A percentile compares a stretch with the other conserved stretches of the same genome.
These are phyloP conservation scores for Cercospora brassicicola DNA, from an alignment of 2,329 filamentous ascomycete species.

Conservation along the genomic window DNA sequence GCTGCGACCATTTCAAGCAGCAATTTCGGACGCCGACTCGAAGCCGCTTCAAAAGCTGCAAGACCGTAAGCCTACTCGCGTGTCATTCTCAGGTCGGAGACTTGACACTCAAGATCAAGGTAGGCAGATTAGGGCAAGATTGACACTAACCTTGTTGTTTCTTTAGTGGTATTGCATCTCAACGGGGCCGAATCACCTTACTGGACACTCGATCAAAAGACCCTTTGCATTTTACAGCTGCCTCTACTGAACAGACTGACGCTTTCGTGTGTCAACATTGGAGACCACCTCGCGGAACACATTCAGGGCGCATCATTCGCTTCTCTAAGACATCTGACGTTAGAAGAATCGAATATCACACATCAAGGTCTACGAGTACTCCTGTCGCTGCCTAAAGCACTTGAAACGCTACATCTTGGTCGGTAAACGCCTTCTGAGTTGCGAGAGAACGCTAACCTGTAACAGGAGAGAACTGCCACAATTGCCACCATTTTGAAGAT, in stretches of 20 bases:
- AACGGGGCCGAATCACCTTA: slow-evolving; percentile 29
- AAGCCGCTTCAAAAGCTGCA: slow-evolving; percentile 26
- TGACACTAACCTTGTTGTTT: neutral
- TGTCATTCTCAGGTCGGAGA: neutral
- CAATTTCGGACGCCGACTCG: neutral
- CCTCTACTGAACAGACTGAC: slow-evolving; percentile 24
- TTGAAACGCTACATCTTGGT: slow-evolving; percentile 25
- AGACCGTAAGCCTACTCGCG: slow-evolving; percentile 10
- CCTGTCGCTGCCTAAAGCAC: slow-evolving; percentile 23
- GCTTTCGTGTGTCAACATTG: slow-evolving; percentile 31
- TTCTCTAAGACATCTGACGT: slow-evolving; percentile 23
- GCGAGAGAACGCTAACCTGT: neutral
- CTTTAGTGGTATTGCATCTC: slow-evolving; percentile 28
- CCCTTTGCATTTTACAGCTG: slow-evolving; percentile 21
- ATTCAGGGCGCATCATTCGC: slow-evolving; percentile 4
- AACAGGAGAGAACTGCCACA: slow-evolving; percentile 27
- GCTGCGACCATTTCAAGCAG: slow-evolving; percentile 22
- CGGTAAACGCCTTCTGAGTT: neutral
- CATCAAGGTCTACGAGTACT: slow-evolving; percentile 25
- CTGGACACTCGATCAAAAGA: slow-evolving; percentile 24
- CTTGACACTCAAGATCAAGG: neutral
- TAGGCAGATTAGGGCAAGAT: neutral
- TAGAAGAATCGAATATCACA: slow-evolving; percentile 30
- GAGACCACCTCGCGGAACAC: slow-evolving; percentile 10
- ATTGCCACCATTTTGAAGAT: slow-evolving; percentile 21